Percentiles rank a stretch among this genome's conserved stretches.
Evolutionary conservation across 495 filamentous ascomycete genomes (phyloP).

Genomic region (Choiromyces venosus): DNA sequence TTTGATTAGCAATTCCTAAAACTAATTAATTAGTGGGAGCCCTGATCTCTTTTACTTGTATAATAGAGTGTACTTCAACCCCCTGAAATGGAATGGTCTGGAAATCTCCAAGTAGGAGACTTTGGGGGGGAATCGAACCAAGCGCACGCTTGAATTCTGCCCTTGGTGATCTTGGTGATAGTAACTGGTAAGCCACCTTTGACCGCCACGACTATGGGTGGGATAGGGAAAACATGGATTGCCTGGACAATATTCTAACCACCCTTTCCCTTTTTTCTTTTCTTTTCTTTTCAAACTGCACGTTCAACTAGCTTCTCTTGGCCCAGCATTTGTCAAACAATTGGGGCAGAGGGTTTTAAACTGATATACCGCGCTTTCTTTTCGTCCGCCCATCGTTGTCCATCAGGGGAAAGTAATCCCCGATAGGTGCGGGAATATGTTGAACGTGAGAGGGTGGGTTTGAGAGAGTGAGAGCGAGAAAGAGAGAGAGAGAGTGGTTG

Average conservation of each 20-base stretch:
- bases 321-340: neutral
- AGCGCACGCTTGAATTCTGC: slow-evolving; percentile 1
- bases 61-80: neutral
- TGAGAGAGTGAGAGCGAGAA: neutral
- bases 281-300: neutral
- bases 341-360: neutral
- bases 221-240: neutral
- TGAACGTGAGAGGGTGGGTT: neutral
- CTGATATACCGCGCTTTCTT: too few relatives aligned
- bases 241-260: neutral
- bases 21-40: neutral
- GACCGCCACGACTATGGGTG: slow-evolving; percentile 1
- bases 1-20: slow-evolving; percentile 5
- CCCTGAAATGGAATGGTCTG: slow-evolving; percentile 4
- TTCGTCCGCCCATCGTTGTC: neutral
- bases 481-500: neutral
- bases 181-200: neutral
- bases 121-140: neutral
- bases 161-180: neutral
- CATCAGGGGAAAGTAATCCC: slow-evolving; percentile 4
- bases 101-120: neutral
- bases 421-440: slow-evolving; percentile 2
- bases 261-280: neutral
- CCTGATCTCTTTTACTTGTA: neutral
- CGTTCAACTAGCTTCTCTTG: neutral